Conservation (phyloP, 495 filamentous ascomycete genomes). For the Penicillium desertorum region DNA sequence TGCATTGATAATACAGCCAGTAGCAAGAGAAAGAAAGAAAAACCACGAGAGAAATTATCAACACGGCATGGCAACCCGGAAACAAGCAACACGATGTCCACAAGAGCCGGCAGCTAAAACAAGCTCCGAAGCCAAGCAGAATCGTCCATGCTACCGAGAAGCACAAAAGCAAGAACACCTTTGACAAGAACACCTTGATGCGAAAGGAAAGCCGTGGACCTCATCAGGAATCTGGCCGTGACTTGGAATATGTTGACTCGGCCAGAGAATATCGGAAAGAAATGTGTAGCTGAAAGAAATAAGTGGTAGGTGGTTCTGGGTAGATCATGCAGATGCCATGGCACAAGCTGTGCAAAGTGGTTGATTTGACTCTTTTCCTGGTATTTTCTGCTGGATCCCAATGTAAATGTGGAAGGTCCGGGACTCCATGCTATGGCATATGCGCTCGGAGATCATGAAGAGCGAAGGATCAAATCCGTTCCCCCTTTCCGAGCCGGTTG, state of each 20-base stretch:
- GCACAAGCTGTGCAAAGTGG: slow-evolving; percentile 1
- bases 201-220: slow-evolving; percentile 10
- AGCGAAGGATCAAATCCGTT: slow-evolving; percentile 11
- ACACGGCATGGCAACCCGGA: slow-evolving; percentile 9
- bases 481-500: slow-evolving; percentile 2
- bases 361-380: slow-evolving; percentile 9
- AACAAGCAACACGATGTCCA: slow-evolving; percentile 21
- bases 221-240: slow-evolving; percentile 2
- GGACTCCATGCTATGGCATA: slow-evolving; percentile 24
- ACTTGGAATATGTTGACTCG: background rate
- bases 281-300: slow-evolving; percentile 5
- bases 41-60: slow-evolving; percentile 19
- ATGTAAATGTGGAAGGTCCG: background rate
- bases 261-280: background rate
- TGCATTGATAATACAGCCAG: slow-evolving; percentile 25
- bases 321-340: slow-evolving; percentile 6
- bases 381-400: slow-evolving; percentile 2
- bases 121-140: background rate
- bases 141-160: background rate
- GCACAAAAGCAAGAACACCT: slow-evolving; percentile 29
- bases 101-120: slow-evolving; percentile 1
- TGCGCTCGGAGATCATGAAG: slow-evolving; percentile 23
- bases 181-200: slow-evolving; percentile 15
- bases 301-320: slow-evolving; percentile 3
- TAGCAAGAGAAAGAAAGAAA: slow-evolving; percentile 10